These are phyloP conservation scores for Alternaria incomplexa DNA, from an alignment of 2,329 filamentous ascomycete genomes.

Conservation along the genomic window DNA sequence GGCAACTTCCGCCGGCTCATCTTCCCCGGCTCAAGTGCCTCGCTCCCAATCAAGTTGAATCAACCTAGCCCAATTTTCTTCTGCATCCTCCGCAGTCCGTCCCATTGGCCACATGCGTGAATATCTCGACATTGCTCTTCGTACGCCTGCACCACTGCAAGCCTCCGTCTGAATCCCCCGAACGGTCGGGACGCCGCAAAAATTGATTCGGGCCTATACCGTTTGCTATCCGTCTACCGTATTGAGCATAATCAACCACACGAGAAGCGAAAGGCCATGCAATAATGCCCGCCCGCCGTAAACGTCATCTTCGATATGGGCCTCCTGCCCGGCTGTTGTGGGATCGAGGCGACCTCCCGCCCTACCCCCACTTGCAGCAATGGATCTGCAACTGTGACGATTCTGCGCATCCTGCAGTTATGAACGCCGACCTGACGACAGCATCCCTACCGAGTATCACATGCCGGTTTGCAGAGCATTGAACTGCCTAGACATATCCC, in stretches of 20 bases:
- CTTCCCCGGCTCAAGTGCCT: constrained; percentile 29
- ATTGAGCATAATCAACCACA: background rate
- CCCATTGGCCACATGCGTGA: constrained; percentile 21
- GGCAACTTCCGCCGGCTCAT: constrained; percentile 24
- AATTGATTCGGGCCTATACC: background rate
- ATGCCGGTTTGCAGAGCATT: background rate
- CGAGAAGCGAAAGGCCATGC: background rate
- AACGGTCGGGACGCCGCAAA: background rate
- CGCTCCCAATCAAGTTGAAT: constrained; percentile 23
- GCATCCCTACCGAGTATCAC: background rate
- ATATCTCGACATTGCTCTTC: constrained; percentile 13
- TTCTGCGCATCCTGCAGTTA: constrained; percentile 2
- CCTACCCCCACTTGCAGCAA: constrained; percentile 1
- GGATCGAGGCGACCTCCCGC: constrained; percentile 1
- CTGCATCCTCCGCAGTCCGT: constrained; percentile 5
- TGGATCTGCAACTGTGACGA: constrained; percentile 6
- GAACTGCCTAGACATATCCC: background rate
- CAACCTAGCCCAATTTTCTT: constrained; percentile 10
- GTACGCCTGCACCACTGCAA: constrained; percentile 22
- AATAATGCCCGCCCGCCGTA: constrained; percentile 1
- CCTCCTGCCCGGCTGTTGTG: background rate
- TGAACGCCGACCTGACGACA: constrained; percentile 9
- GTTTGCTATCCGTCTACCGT: background rate
- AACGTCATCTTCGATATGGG: constrained; percentile 4
- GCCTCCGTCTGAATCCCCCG: constrained; percentile 14